Evolutionary conservation across 139 green algal species (phyloP).

Genomic region (Pseudopediastrum boryanum): DNA sequence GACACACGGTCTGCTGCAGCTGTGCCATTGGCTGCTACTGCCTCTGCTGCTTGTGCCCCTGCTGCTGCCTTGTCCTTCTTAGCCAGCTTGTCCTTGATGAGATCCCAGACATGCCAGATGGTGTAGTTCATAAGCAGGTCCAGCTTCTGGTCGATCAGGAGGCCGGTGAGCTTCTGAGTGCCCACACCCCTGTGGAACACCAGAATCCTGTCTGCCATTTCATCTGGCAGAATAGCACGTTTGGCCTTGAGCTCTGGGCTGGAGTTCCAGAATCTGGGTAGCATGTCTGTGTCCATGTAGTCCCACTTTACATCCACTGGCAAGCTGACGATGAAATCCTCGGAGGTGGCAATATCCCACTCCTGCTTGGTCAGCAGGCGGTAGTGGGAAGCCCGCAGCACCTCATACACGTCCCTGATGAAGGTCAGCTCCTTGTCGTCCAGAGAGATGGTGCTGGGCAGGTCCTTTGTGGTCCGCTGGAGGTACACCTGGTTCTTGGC

Average conservation of each 20-base stretch:
- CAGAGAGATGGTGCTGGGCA: conserved; percentile 37
- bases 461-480: conserved; percentile 19
- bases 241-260: conserved; percentile 19
- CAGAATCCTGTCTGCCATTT: conserved; percentile 63
- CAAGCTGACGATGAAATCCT: conserved; percentile 74
- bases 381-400: conserved; percentile 69
- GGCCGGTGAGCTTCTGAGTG: conserved; percentile 44
- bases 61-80: background rate
- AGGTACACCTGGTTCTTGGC: conserved; percentile 34
- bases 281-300: conserved; percentile 60
- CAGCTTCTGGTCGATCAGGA: conserved; percentile 79
- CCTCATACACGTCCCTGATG: conserved; percentile 58
- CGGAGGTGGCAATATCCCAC: conserved; percentile 63
- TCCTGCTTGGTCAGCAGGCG: conserved; percentile 56
- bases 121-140: conserved; percentile 64
- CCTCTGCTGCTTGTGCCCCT: background rate
- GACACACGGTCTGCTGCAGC: background rate
- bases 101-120: background rate
- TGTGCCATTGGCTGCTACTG: background rate
- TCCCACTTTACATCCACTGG: conserved; percentile 68
- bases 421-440: conserved; percentile 62
- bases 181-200: conserved; percentile 71
- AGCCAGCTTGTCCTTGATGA: background rate
- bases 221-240: conserved; percentile 17
- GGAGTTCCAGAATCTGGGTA: conserved; percentile 56